phyloP scores from a whole-genome alignment of 164 flowering plant species.

The Hamamelis virginiana region DNA sequence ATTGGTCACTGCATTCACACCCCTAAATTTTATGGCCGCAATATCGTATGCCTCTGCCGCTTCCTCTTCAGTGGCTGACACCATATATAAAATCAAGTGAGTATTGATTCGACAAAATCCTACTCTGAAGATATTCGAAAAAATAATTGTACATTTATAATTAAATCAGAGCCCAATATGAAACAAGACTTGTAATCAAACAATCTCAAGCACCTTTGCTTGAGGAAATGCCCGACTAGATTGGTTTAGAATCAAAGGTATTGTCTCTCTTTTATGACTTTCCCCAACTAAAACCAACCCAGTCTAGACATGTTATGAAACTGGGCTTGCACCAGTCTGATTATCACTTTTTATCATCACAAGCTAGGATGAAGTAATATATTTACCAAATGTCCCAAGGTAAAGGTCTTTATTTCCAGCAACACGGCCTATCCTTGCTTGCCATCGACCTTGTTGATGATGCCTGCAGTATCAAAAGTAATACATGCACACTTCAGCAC shows the following conservation, averaged over 20 bases:
- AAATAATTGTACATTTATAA: too few species aligned
- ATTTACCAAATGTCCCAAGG: constrained; percentile 82
- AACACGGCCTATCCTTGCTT: constrained; percentile 90
- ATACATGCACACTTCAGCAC: not conserved
- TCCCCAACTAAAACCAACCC: too few species aligned
- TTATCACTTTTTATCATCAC: not conserved
- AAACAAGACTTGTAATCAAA: not conserved
- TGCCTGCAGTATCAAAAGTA: constrained; percentile 43
- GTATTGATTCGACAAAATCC: too few species aligned
- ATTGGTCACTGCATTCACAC: constrained; percentile 82
- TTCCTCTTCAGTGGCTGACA: constrained; percentile 82
- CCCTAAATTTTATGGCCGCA: constrained; percentile 88
- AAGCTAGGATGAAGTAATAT: not conserved
- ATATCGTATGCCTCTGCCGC: constrained; percentile 95
- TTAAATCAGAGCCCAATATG: too few species aligned
- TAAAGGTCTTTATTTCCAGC: constrained; percentile 90
- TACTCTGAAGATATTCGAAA: too few species aligned
- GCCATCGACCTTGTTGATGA: constrained; percentile 96
- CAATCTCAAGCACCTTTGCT: not conserved
- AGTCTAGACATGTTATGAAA: too few species aligned
- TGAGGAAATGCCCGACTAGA: not conserved
- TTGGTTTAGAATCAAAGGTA: too few species aligned
- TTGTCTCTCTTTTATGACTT: too few species aligned
- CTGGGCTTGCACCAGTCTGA: not conserved
- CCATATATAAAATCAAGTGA: not conserved